Base-by-base conservation (phyloP, 2,329 filamentous ascomycete genomes). In the Botryotinia calthae region DNA sequence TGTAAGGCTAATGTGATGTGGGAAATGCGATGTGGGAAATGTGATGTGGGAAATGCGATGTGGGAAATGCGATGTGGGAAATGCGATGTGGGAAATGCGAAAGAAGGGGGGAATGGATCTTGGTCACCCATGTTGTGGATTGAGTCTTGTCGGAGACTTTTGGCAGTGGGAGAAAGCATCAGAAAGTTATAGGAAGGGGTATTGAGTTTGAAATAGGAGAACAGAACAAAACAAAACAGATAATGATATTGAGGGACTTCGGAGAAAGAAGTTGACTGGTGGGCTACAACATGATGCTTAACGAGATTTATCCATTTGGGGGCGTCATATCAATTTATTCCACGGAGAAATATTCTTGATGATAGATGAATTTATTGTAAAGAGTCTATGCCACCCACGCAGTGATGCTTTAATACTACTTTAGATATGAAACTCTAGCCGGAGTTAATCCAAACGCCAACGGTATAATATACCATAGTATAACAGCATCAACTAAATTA, bases 361-460 rank as follows among this genome's bases (percentile, higher is more conserved):
- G 46, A 40, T 20, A 54, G 14, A 51, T 66, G 48, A 3, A 37
- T 56, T 67, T 18, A 56, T 56, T 67, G 34, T 31, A 67, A 54
- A 67, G 51, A 70, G 16, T 67, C 65, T 67, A 67, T 67, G 37
- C 54, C 54, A 46, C n/a, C 37, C 51, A 40, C 67, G 67, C 65
- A 68, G 65, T 68, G 65, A 68, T 68, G 65, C 65, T n/a, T 68
- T 31, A 31, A 44, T 58, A 42, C 48, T 31, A 68, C n/a, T 56
- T 16, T 42, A 56, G 64, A 42, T 67, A 31, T 56, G 51, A 56
- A 31, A 34, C 31, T 18, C n/a, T 25, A 40, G 25, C 34, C 64
- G 34, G 46, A 42, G 25, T 20, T 37, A 51, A 68, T 68, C 48
- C 48, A 56, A 68, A 68, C 65, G 65, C 65, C 65, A 4, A 56